These are phyloP conservation scores for Colletotrichum shisoi DNA, from an alignment of 2,329 filamentous ascomycete species.

Conservation along the genomic window DNA sequence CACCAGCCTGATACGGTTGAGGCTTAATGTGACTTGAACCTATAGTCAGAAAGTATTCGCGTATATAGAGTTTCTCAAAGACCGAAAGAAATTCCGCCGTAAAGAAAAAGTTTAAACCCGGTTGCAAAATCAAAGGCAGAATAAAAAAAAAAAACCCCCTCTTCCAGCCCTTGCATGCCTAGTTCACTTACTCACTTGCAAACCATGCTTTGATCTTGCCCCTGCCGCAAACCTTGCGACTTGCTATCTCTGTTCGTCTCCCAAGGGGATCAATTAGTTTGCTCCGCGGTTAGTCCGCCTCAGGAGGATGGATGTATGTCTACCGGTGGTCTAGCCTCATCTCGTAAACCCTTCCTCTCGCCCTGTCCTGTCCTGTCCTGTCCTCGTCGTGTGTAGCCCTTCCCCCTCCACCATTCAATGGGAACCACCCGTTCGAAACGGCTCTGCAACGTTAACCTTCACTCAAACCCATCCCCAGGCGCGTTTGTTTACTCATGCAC, in stretches of 20 bases:
- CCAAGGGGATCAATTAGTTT: background rate
- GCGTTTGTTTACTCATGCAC: too few species aligned
- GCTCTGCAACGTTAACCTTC: slow-evolving; percentile 13
- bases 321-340: slow-evolving; percentile 3
- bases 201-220: too few species aligned
- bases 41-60: background rate
- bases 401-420: background rate
- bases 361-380: background rate
- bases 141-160: too few species aligned
- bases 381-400: background rate
- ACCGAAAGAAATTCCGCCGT: too few species aligned
- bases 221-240: background rate
- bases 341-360: background rate
- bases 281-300: slow-evolving; percentile 26
- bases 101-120: too few species aligned
- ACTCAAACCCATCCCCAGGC: too few species aligned
- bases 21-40: slow-evolving; percentile 31
- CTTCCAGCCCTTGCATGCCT: too few species aligned
- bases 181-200: too few species aligned
- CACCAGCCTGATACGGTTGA: background rate
- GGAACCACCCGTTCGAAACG: slow-evolving; percentile 26
- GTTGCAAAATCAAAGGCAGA: too few species aligned
- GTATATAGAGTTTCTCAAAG: too few species aligned
- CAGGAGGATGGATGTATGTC: background rate
- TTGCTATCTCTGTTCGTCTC: too few species aligned